Base-by-base conservation (phyloP, 371 early-diverging fungal genomes). In the Mortierella polycephala region DNA sequence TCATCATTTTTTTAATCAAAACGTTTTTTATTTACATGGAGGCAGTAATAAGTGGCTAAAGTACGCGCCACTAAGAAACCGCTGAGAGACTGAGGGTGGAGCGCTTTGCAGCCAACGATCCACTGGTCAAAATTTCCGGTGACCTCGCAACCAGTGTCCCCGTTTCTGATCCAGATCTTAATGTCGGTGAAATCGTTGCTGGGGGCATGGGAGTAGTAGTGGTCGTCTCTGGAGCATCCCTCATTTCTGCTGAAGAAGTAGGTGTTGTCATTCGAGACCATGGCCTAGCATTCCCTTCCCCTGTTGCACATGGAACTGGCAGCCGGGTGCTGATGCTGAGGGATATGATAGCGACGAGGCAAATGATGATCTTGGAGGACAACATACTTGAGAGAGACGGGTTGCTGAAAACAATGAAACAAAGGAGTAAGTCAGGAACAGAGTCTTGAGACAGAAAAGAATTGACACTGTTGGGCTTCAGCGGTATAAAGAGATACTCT, bases 141-240 rank as follows among this genome's bases (percentile, higher is more conserved):
- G 7, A 57, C 58, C 12, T 23, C 8, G 58, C 58, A 57, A 18
- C 44, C 58, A 39, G 44, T 20, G 18, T 57, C 40, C 2, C 6
- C 44, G n/a, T 57, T 57, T 8, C 58, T 13, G 44, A 57, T 44
- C 58, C 58, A 57, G 44, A 57, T 57, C 58, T 57, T 57, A 44
- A 57, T 40, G 12, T 57, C 40, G n/a, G 18, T 57, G 18, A 42
- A 5, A 18, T 44, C 58, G 44, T 57, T 57, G 58, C 42, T 42
- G 58, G 58, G 18, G 45, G 18, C 58, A 20, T 57, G 44, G 44
- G 58, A 57, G 58, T 20, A 57, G 58, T 57, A 57, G 3, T 39
- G 41, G 9, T 13, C 44, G 39, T 57, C 58, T 18, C 58, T 12
- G 42, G 58, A 42, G 58, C 44, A 42, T 42, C 58, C 58, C 20